A percentile compares a stretch with the other conserved stretches of the same genome.
phyloP scores from a whole-genome alignment of 345 rosid species.

The Syzygium oleosum region DNA sequence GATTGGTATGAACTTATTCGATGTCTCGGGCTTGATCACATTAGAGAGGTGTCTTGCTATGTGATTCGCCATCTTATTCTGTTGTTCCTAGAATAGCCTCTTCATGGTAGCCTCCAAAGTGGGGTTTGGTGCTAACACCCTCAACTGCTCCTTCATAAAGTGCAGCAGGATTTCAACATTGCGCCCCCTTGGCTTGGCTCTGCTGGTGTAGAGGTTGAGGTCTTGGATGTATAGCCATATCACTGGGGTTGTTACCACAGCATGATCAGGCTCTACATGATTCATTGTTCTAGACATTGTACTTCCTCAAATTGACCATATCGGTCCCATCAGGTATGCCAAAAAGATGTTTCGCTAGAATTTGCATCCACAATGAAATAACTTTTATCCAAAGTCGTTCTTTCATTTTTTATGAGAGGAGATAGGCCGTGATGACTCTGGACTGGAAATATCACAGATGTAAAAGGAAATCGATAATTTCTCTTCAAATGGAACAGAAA shows the following conservation, averaged over 20 bases:
- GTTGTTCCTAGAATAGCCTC: background rate
- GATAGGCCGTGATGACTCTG: accelerated
- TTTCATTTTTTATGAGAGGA: background rate
- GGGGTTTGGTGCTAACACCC: background rate
- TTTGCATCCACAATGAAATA: no score
- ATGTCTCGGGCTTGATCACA: background rate
- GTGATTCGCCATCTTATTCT: background rate
- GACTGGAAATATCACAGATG: background rate
- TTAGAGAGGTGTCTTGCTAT: background rate
- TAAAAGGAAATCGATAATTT: background rate
- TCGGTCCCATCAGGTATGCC: no score
- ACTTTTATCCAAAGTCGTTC: no score
- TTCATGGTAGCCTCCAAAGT: background rate
- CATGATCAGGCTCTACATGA: background rate
- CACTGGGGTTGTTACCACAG: background rate
- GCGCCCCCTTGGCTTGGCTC: background rate
- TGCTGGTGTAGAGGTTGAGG: accelerated
- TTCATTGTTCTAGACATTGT: background rate
- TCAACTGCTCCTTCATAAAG: background rate
- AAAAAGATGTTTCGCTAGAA: background rate
- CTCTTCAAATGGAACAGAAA: background rate
- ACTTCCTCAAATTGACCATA: background rate
- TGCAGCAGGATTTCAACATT: background rate
- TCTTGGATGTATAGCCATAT: accelerated
- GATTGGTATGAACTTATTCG: background rate